Percentiles rank a stretch among this genome's conserved stretches.
Conservation (phyloP, 148 eudicot genomes). For the Camellia sinensis region DNA sequence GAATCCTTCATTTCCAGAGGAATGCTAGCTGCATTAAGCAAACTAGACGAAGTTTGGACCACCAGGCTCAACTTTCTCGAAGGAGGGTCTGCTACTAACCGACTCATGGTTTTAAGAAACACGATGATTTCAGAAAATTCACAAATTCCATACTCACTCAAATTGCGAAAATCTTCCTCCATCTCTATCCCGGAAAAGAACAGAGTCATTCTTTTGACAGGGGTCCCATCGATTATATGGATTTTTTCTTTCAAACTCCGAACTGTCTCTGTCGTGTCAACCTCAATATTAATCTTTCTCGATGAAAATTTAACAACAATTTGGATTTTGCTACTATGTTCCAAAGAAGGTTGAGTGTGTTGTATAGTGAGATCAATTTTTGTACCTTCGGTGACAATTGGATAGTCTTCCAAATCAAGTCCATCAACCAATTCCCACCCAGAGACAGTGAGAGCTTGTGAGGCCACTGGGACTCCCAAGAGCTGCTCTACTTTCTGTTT, state of each 20-base stretch:
- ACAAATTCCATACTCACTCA: conserved; percentile 58
- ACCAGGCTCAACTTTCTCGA: conserved; percentile 54
- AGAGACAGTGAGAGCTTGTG: conserved; percentile 56
- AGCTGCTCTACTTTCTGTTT: conserved; percentile 54
- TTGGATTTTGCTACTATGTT: conserved; percentile 28
- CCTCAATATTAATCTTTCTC: conserved; percentile 48
- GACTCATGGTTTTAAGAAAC: conserved; percentile 50
- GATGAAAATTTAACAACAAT: conserved; percentile 59
- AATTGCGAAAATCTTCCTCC: conserved; percentile 59
- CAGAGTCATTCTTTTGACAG: conserved; percentile 66
- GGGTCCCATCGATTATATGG: conserved; percentile 82
- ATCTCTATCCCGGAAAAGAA: conserved; percentile 60
- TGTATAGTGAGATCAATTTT: conserved; percentile 48
- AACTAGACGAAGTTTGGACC: conserved; percentile 71
- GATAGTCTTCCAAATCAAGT: conserved; percentile 74
- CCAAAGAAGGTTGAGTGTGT: conserved; percentile 10
- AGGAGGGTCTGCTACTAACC: conserved; percentile 47
- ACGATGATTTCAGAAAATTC: conserved; percentile 60
- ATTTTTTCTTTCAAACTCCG: conserved; percentile 85
- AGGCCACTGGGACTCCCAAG: conserved; percentile 44
- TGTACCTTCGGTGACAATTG: conserved; percentile 71
- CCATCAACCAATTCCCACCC: conserved; percentile 78
- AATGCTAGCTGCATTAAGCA: conserved; percentile 59
- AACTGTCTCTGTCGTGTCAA: conserved; percentile 68
- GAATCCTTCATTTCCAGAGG: conserved; percentile 80